These are phyloP conservation scores for Calonectria naviculata DNA, from an alignment of 2,329 filamentous ascomycete species.

Conservation along the genomic window DNA sequence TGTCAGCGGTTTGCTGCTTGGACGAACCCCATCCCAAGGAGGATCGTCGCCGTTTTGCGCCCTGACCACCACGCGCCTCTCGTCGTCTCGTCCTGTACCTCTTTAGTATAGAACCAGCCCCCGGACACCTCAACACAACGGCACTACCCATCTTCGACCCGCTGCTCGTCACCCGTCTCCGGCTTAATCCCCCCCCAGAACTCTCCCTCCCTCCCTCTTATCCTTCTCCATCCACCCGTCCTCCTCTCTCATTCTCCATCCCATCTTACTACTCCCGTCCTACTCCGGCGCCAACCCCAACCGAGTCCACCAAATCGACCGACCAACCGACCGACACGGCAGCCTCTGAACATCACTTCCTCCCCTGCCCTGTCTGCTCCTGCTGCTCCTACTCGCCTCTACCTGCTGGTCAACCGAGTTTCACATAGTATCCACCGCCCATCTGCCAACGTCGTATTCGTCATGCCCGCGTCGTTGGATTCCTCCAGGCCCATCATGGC, in stretches of 20 bases:
- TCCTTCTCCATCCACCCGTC: constrained; percentile 6
- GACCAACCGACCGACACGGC: neutral
- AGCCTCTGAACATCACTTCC: neutral
- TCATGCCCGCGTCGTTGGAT: constrained; percentile 69
- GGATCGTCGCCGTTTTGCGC: constrained; percentile 24
- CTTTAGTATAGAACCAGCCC: neutral
- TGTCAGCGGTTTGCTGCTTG: neutral
- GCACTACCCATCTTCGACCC: neutral
- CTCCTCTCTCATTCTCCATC: neutral
- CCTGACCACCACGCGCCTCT: constrained; percentile 13
- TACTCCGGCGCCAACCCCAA: constrained; percentile 7
- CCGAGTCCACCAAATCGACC: constrained; percentile 1
- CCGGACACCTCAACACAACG: neutral
- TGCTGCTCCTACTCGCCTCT: neutral
- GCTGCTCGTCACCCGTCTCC: constrained; percentile 9
- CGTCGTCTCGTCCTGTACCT: neutral
- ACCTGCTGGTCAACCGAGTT: constrained; percentile 14
- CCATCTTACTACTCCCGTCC: neutral
- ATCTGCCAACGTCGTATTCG: constrained; percentile 34
- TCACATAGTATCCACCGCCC: constrained; percentile 25
- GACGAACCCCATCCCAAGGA: constrained; percentile 11
- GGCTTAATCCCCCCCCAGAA: constrained; percentile 23
- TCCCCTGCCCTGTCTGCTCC: constrained; percentile 3
- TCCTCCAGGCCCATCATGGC: constrained; percentile 73
- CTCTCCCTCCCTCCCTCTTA: neutral